Evolutionary conservation across 805 yeast species (phyloP).

Genomic region (Pichia californica): DNA sequence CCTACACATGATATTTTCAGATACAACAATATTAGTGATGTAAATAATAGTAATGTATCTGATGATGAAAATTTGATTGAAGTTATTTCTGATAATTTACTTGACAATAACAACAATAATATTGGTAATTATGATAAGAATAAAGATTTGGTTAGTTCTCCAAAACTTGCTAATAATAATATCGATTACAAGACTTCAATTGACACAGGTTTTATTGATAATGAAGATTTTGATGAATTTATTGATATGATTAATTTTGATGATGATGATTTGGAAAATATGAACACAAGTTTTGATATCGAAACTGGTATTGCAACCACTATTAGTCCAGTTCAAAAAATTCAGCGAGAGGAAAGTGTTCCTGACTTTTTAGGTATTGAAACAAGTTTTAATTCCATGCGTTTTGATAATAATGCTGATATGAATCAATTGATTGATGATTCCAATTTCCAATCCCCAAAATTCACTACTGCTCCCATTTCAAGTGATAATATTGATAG

Average conservation of each 20-base stretch:
- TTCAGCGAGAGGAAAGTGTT: slow-evolving; percentile 8
- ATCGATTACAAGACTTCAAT: no score
- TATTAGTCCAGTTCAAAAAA: slow-evolving; percentile 9
- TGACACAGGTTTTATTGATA: no score
- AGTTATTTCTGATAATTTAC: no score
- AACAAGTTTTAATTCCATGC: slow-evolving; percentile 3
- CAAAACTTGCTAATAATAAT: no score
- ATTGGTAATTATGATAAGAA: no score
- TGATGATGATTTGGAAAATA: slow-evolving; percentile 16
- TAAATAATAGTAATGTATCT: neutral
- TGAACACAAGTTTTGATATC: slow-evolving; percentile 23
- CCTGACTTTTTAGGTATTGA: slow-evolving; percentile 14
- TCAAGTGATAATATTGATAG: slow-evolving; percentile 12
- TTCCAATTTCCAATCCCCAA: no score
- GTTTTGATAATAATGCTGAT: slow-evolving; percentile 2
- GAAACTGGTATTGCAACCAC: slow-evolving; percentile 8
- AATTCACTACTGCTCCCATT: slow-evolving; percentile 3
- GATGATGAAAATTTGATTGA: no score
- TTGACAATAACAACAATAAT: no score
- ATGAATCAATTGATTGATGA: no score
- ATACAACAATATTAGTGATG: neutral
- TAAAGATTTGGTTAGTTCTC: no score
- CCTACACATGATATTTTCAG: neutral
- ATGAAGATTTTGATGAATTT: slow-evolving; percentile 14
- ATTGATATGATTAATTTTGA: slow-evolving; percentile 27